Base-by-base conservation (phyloP, 129 eudicot species). In the Logfia minima region DNA sequence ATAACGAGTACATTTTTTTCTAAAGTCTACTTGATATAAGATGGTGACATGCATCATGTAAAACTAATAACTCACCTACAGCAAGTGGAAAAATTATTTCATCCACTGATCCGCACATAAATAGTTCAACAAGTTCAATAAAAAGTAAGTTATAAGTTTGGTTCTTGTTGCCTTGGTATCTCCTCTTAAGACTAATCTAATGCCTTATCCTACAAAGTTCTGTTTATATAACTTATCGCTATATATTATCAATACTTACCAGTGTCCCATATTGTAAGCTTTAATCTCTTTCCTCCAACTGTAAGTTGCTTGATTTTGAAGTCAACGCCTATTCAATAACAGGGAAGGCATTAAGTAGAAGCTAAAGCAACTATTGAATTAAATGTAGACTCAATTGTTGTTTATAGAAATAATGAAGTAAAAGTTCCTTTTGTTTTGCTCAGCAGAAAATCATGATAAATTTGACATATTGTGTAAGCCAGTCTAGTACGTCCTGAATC, bases 251-350 rank as follows among this genome's bases (percentile, higher is more conserved):
- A 64, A 31, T 8, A 45, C 55, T 60, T 86, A 87, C 96, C 96
- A 2, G 96, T 90, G 77, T 90, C 96, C 96, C 96, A 90, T 65
- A 90, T 90, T 22, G 92, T 88, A 72, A 90, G 90, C 85, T 87
- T 90, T 86, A 88, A 65, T 77, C 70, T 90, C 77, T 88, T 90
- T 74, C 92, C 96, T 18, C 90, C 86, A 79, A 87, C 89, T 28
- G 86, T 82, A 29, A 88, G 74, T 68, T 71, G 59, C 83, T 90
- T 90, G 77, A 90, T 84, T 75, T 90, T 90, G 34, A 90, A 90
- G 84, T 90, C 96, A 28, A 90, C 89, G 23, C 93, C 93, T 89
- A 77, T 4, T 26, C 65, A 75, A 68, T 19, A 31, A 43, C 17
- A 26, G 1, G 35, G 28, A 37, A 10, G 22, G 3, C 28, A 70